A percentile compares a stretch with the other conserved stretches of the same genome.
phyloP scores from a whole-genome alignment of 805 yeast species.

The Suhomyces canberraensis region DNA sequence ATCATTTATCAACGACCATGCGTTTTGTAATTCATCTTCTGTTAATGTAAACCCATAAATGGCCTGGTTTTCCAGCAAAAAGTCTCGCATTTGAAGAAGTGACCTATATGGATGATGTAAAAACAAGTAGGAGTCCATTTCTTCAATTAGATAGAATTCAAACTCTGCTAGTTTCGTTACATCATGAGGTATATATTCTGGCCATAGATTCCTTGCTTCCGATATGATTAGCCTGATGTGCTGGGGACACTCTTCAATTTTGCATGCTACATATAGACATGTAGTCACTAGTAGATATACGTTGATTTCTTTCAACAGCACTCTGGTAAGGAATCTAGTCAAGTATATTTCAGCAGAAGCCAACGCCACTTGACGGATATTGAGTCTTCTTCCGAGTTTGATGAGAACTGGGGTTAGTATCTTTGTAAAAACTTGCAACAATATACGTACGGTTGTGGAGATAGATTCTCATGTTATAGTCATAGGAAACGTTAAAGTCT shows the following conservation, averaged over 20 bases:
- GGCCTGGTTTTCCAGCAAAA: conserved; percentile 32
- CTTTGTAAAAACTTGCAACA: background rate
- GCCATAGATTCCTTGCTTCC: conserved; percentile 91
- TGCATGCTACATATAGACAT: conserved; percentile 84
- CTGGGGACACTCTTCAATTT: conserved; percentile 93
- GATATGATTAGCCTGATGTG: conserved; percentile 79
- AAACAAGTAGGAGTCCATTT: conserved; percentile 68
- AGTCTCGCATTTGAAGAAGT: conserved; percentile 49
- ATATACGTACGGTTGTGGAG: conserved; percentile 52
- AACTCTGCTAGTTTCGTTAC: conserved; percentile 90
- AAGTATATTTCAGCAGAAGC: conserved; percentile 88
- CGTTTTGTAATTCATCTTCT: conserved; percentile 71
- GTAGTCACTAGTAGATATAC: conserved; percentile 79
- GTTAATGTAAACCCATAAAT: conserved; percentile 36
- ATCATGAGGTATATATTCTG: conserved; percentile 90
- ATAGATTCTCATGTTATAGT: conserved; percentile 68
- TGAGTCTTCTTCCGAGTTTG: conserved; percentile 74
- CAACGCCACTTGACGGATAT: conserved; percentile 75
- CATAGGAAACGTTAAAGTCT: conserved; percentile 46
- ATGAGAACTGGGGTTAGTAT: conserved; percentile 44
- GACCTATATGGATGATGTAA: conserved; percentile 75
- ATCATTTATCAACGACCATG: conserved; percentile 90
- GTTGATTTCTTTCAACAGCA: conserved; percentile 76
- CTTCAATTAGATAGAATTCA: conserved; percentile 91
- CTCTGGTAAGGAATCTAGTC: conserved; percentile 70